Evolutionary conservation across 805 yeast species (phyloP).

Genomic region (Lachancea dasiensis): DNA sequence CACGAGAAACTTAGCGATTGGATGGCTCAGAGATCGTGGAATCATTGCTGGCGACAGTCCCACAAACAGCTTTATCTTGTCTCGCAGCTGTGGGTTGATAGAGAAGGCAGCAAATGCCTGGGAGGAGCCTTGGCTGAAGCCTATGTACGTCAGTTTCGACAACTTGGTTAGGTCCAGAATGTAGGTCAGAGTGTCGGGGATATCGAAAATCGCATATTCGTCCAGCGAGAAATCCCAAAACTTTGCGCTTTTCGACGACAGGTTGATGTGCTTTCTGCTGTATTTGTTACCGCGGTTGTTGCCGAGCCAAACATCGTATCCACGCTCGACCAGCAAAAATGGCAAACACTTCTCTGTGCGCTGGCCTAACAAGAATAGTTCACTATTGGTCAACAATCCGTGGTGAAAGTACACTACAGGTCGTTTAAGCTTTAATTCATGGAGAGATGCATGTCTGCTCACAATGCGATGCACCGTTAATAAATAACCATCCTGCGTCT

Average conservation of each 20-base stretch:
- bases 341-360: slow-evolving; percentile 52
- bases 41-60: slow-evolving; percentile 87
- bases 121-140: slow-evolving; percentile 84
- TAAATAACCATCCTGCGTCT: slow-evolving; percentile 63
- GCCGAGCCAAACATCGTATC: slow-evolving; percentile 88
- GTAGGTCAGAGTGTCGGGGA: slow-evolving; percentile 69
- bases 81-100: slow-evolving; percentile 50
- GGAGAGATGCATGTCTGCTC: slow-evolving; percentile 1
- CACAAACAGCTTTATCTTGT: slow-evolving; percentile 44
- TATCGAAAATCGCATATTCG: slow-evolving; percentile 78
- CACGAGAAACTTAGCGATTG: slow-evolving; percentile 60
- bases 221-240: slow-evolving; percentile 85
- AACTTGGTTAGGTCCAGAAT: slow-evolving; percentile 47
- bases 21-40: slow-evolving; percentile 70
- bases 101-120: slow-evolving; percentile 76
- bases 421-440: slow-evolving; percentile 5
- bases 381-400: slow-evolving; percentile 84
- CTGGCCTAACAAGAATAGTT: slow-evolving; percentile 73
- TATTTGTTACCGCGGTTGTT: slow-evolving; percentile 60
- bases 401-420: slow-evolving; percentile 64
- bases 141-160: slow-evolving; percentile 54
- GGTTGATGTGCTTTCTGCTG: slow-evolving; percentile 22
- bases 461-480: slow-evolving; percentile 58
- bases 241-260: slow-evolving; percentile 29
- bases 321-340: slow-evolving; percentile 44